Evolutionary conservation across 75 land plant genomes (phyloP).

Genomic region (Picea glauca): DNA sequence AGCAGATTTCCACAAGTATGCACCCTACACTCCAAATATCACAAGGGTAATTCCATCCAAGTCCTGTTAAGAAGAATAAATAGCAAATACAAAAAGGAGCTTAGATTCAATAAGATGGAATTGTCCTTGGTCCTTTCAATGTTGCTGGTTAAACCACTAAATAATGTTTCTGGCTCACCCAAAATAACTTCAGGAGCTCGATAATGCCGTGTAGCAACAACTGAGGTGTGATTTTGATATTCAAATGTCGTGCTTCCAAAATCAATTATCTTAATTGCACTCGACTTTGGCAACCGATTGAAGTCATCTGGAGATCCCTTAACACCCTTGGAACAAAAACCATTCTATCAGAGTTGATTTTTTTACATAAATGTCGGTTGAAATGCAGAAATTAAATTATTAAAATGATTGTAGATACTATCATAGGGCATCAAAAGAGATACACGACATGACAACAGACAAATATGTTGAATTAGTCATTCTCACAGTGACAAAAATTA

Average conservation of each 20-base stretch:
- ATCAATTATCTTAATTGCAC: constrained; percentile 79
- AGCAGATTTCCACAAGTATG: constrained; percentile 88
- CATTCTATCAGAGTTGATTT: neutral
- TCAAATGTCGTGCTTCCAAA: constrained; percentile 87
- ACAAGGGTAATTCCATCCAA: constrained; percentile 97
- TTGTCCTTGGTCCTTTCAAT: neutral
- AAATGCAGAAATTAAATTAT: neutral
- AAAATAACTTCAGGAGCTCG: constrained; percentile 89
- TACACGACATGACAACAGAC: neutral
- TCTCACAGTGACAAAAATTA: no score
- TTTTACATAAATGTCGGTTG: neutral
- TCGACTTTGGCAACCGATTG: constrained; percentile 65
- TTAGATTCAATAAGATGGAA: neutral
- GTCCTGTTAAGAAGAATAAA: constrained; percentile 40
- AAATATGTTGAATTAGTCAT: no score
- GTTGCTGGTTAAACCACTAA: neutral
- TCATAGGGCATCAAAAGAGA: neutral
- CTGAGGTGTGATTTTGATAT: constrained; percentile 61
- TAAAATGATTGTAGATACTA: neutral
- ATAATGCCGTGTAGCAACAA: constrained; percentile 79
- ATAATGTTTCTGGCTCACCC: constrained; percentile 32
- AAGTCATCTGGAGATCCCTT: constrained; percentile 9
- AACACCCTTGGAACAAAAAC: neutral
- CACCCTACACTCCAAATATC: constrained; percentile 96
- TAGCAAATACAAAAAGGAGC: neutral